These are phyloP conservation scores for Mycena haematopus DNA, from an alignment of 768 basidiomycete species.

Conservation along the genomic window DNA sequence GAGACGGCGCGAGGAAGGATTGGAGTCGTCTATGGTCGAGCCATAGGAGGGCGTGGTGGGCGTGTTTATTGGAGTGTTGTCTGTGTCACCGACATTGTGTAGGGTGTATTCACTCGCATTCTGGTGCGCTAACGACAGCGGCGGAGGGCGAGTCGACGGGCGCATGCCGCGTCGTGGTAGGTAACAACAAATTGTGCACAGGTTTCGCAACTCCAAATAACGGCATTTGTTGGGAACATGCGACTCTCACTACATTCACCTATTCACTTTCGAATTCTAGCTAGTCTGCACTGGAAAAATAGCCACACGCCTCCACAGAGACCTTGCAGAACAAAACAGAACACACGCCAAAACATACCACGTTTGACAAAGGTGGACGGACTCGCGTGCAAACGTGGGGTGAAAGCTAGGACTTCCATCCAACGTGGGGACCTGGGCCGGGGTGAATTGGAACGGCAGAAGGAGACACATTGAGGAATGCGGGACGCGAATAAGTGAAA, in stretches of 20 bases:
- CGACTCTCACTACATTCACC: too few relatives aligned
- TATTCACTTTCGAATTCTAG: too few relatives aligned
- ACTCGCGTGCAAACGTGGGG: too few relatives aligned
- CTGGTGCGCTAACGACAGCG: slow-evolving; percentile 31
- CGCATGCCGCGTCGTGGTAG: slow-evolving; percentile 18
- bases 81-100: slow-evolving; percentile 53
- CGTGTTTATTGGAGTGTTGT: slow-evolving; percentile 49
- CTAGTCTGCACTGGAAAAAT: too few relatives aligned
- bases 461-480: too few relatives aligned
- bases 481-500: too few relatives aligned
- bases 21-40: slow-evolving; percentile 37
- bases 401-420: too few relatives aligned
- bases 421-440: too few relatives aligned
- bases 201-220: background rate
- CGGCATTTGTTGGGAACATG: background rate
- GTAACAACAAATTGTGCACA: background rate
- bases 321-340: background rate
- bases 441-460: too few relatives aligned
- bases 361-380: too few relatives aligned
- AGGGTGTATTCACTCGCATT: slow-evolving; percentile 69
- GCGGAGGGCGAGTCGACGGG: slow-evolving; percentile 13
- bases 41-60: slow-evolving; percentile 60
- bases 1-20: slow-evolving; percentile 54
- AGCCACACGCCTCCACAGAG: too few relatives aligned
- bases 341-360: too few relatives aligned